Conservation (phyloP, 345 rosid species). For the Bretschneidera sinensis region DNA sequence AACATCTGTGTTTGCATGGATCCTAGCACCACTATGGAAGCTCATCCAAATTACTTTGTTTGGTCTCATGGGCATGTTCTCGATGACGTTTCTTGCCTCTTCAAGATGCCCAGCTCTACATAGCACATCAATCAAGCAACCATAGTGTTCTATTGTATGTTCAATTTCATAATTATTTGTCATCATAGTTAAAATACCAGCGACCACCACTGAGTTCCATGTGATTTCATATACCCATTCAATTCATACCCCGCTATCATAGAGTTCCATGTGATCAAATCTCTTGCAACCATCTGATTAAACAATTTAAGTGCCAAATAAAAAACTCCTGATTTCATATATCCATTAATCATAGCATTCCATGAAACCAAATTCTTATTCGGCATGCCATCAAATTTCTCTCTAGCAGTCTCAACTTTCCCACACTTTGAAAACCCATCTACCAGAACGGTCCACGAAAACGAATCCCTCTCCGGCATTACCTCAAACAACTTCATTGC, state of each 20-base stretch:
- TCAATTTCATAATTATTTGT: conserved; percentile 38
- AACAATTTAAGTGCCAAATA: conserved; percentile 31
- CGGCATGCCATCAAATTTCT: conserved; percentile 38
- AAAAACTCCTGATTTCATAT: conserved; percentile 32
- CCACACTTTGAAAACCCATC: conserved; percentile 44
- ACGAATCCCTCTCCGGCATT: conserved; percentile 44
- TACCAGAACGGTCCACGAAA: conserved; percentile 45
- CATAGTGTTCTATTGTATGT: conserved; percentile 55
- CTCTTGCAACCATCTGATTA: conserved; percentile 24
- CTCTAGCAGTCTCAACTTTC: conserved; percentile 34
- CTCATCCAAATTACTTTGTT: conserved; percentile 62
- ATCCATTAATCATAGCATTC: conserved; percentile 46
- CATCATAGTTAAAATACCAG: conserved; percentile 49
- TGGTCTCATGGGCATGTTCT: conserved; percentile 53
- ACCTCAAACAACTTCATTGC: conserved; percentile 44
- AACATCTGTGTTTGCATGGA: conserved; percentile 33
- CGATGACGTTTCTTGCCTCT: conserved; percentile 49
- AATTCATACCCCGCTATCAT: conserved; percentile 42
- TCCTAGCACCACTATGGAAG: conserved; percentile 49
- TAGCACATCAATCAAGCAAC: conserved; percentile 57
- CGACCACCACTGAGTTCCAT: conserved; percentile 51
- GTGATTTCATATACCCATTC: conserved; percentile 39
- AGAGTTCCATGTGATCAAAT: conserved; percentile 47
- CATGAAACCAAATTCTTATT: conserved; percentile 31
- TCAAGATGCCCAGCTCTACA: conserved; percentile 54